These are phyloP conservation scores for Speleostelium caveatum DNA, from an alignment of 78 protist species.

Conservation along the genomic window DNA sequence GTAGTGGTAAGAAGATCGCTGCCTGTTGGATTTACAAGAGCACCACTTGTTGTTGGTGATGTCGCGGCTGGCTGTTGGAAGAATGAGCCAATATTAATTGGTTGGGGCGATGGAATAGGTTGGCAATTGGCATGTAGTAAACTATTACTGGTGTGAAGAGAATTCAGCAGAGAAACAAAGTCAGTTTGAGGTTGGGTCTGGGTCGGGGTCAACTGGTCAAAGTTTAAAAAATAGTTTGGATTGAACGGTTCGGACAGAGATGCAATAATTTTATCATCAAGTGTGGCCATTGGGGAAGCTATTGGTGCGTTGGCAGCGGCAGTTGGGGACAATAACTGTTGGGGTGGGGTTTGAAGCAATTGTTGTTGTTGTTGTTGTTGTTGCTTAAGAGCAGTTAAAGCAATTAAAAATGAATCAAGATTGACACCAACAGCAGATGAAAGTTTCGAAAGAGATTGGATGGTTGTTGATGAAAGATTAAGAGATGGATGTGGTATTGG, in stretches of 20 bases:
- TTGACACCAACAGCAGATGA: constrained; percentile 57
- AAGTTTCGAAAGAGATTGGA: constrained; percentile 36
- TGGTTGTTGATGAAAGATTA: constrained; percentile 9
- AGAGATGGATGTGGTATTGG: not conserved
- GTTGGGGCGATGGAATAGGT: not conserved
- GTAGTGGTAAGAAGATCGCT: not conserved
- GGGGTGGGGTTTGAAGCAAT: not conserved
- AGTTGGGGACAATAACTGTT: not conserved
- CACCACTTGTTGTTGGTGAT: not conserved
- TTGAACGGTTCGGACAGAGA: not conserved
- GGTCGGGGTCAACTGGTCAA: not conserved
- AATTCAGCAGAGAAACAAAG: too few relatives aligned
- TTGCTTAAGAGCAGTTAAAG: constrained; percentile 30
- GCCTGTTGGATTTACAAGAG: not conserved
- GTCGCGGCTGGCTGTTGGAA: not conserved
- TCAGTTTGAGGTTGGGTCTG: not conserved
- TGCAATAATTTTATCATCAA: not conserved
- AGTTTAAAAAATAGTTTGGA: too few relatives aligned
- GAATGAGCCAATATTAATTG: not conserved
- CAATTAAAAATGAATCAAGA: constrained; percentile 35
- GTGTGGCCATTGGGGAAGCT: not conserved
- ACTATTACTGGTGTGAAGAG: not conserved
- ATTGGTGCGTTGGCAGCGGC: not conserved
- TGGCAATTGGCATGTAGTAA: not conserved
- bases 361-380: constrained; percentile 44